A percentile compares a stretch with the other conserved stretches of the same genome.
Evolutionary conservation across 805 yeast genomes (phyloP).

Genomic region (Maudiozyma saulgeensis): DNA sequence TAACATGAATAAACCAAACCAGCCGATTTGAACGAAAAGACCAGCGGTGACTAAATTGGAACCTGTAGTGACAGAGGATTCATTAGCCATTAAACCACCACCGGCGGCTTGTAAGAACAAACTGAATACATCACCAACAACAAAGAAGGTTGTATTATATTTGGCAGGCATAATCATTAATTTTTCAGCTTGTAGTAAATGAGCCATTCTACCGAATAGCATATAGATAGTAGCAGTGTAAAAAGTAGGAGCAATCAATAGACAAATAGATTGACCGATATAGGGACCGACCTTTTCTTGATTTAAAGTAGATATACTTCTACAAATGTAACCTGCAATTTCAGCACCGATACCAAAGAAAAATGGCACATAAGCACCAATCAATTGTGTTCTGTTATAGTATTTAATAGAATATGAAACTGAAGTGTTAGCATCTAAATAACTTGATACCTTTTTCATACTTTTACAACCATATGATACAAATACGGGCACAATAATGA

Average conservation of each 20-base stretch:
- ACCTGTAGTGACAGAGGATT: conserved; percentile 10
- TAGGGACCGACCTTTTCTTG: conserved; percentile 10
- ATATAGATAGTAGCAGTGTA: conserved; percentile 28
- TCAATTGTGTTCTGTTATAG: conserved; percentile 1
- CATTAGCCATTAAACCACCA: conserved; percentile 22
- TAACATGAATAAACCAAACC: conserved; percentile 25
- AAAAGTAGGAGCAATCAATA: conserved; percentile 28
- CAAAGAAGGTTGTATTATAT: conserved; percentile 23
- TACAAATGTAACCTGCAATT: conserved; percentile 19
- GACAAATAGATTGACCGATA: conserved; percentile 18
- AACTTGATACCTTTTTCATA: not conserved
- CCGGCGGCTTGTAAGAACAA: conserved; percentile 27
- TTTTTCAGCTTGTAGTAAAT: conserved; percentile 11
- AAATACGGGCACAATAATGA: not conserved
- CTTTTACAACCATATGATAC: conserved; percentile 1
- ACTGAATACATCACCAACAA: conserved; percentile 26
- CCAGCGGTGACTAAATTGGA: conserved; percentile 24
- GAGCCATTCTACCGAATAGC: conserved; percentile 22
- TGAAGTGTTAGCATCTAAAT: not conserved
- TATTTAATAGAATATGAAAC: not conserved
- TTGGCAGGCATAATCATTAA: conserved; percentile 15
- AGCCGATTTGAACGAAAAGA: conserved; percentile 25
- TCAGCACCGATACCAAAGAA: conserved; percentile 10
- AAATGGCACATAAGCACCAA: conserved; percentile 3
- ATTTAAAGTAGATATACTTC: conserved; percentile 13